Base-by-base conservation (phyloP, 441 rosid genomes). In the Lepidium campestre region DNA sequence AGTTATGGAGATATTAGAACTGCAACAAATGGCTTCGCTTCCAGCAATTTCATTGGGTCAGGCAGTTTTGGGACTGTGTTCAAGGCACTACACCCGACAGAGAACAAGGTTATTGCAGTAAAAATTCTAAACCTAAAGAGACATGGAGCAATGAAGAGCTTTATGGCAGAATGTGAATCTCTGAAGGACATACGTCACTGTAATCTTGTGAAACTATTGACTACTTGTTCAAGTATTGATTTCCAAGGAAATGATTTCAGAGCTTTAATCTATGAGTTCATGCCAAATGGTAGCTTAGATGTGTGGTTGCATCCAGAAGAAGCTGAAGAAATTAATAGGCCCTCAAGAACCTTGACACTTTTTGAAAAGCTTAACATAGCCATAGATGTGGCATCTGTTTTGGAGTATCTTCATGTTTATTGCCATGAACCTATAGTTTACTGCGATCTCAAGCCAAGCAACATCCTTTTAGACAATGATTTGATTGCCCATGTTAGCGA, bases 31-130 rank as follows among this genome's bases (percentile, higher is more conserved):
- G 65, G 58, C 10, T 68, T 68, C 41, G 57, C 72, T 36, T 9
- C 29, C 0, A 68, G 13, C 36, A 57, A 46, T 27, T 3, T 19
- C 14, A 5, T 68, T 39, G 72, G 72, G 13, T 68, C 49, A 6
- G 65, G 72, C 12, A 68, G 65, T 55, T 68, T 68, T 57, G 65
- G 72, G 34, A 68, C 41, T 17, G 72, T 68, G 0, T 68, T 57
- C 37, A 57, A 57, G 32, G 72, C 72, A 27, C 12, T 57, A 0
- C 42, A 57, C 4, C 70, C 62, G 0, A 9, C 42, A 8, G 68
- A 63, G 48, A 27, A 31, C 3, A 60, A 37, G 0, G 11, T 64
- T 12, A 50, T 64, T 39, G 68, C 68, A 1, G 59, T 64, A 10
- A 64, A 64, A 50, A 29, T 64, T 39, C 11, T 64, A 8, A 64